Evolutionary conservation across 1,139 yeast species (phyloP).

Genomic region (Zhuliangozyma blackwelliae): DNA sequence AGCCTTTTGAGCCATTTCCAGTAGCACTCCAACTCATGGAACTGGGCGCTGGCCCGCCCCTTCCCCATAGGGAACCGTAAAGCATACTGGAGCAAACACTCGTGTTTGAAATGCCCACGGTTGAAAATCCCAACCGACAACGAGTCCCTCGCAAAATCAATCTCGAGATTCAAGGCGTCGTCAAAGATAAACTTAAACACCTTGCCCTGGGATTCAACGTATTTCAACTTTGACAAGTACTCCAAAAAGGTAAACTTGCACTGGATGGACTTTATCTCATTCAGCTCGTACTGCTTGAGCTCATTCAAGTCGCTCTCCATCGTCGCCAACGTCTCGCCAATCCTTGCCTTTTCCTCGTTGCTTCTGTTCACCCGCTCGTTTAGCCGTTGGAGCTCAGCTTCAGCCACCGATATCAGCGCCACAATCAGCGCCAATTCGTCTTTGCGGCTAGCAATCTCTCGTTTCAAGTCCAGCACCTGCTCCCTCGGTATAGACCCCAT

Average conservation of each 20-base stretch:
- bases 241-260: constrained; percentile 22
- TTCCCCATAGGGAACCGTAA: not conserved
- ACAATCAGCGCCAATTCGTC: not conserved
- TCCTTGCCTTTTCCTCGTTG: constrained; percentile 5
- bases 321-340: constrained; percentile 18
- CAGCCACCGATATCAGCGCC: not conserved
- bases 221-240: constrained; percentile 17
- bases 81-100: constrained; percentile 9
- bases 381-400: constrained; percentile 12
- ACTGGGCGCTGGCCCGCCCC: constrained; percentile 8
- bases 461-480: constrained; percentile 4
- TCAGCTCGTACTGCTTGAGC: not conserved
- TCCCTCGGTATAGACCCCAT: not conserved
- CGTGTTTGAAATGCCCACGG: constrained; percentile 7
- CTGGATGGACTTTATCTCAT: constrained; percentile 16
- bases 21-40: constrained; percentile 13
- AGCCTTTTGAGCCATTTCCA: constrained; percentile 21
- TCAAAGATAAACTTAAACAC: constrained; percentile 15
- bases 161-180: constrained; percentile 10
- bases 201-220: constrained; percentile 8
- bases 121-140: constrained; percentile 4
- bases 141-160: constrained; percentile 12
- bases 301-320: constrained; percentile 17
- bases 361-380: constrained; percentile 9
- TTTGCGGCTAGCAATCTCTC: not conserved